Percentiles rank a stretch among this genome's conserved stretches.
Conservation (phyloP, 495 filamentous ascomycete genomes). For the Neurospora sp. region DNA sequence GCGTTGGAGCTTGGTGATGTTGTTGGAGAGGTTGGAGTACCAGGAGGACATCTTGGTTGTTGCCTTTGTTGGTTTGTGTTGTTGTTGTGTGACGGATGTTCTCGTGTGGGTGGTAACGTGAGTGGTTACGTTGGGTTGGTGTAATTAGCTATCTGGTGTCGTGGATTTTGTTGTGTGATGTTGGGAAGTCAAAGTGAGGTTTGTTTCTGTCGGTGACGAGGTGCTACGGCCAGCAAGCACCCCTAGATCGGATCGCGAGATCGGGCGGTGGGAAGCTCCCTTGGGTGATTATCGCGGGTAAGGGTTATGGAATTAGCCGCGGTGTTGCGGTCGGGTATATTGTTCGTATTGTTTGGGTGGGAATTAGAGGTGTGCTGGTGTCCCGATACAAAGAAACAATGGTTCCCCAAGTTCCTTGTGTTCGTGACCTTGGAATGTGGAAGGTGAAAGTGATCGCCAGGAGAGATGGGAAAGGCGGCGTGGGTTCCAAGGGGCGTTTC, state of each 20-base stretch:
- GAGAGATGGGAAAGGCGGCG: constrained; percentile 1
- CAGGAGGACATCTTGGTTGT: constrained; percentile 59
- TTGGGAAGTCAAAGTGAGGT: neutral
- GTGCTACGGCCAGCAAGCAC: neutral
- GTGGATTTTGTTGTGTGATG: neutral
- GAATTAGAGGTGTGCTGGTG: neutral
- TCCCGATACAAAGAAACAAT: neutral
- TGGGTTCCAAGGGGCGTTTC: neutral
- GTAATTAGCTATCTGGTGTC: neutral
- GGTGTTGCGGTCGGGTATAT: neutral
- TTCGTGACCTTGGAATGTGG: neutral
- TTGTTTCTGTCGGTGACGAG: neutral
- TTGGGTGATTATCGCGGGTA: neutral
- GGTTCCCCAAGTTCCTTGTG: neutral
- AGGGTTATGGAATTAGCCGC: neutral
- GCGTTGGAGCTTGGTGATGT: constrained; percentile 70
- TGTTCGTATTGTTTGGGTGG: neutral
- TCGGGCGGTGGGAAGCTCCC: neutral
- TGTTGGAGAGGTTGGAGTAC: constrained; percentile 66
- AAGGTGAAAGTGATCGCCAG: neutral
- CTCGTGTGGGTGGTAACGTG: neutral
- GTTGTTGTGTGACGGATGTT: neutral
- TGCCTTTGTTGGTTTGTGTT: neutral
- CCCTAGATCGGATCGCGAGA: neutral
- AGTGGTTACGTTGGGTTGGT: neutral